Evolutionary conservation across 2,329 filamentous ascomycete genomes (phyloP).

Genomic region (Colletotrichum graminicola): DNA sequence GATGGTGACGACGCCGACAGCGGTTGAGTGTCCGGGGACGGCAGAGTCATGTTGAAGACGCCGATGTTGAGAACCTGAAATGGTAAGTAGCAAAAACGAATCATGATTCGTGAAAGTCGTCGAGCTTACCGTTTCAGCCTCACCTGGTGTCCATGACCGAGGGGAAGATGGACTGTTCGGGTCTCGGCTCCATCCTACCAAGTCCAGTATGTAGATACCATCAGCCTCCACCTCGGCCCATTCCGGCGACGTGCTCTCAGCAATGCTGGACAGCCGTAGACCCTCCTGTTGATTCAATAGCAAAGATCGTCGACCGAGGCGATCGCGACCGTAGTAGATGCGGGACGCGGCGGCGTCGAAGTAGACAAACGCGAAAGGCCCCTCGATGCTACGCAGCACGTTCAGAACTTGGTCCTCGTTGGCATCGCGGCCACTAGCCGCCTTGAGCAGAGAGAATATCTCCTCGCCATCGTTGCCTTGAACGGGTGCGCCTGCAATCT

Average conservation of each 20-base stretch:
- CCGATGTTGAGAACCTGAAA: constrained; percentile 67
- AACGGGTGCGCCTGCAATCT: constrained; percentile 69
- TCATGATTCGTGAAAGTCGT: constrained; percentile 14
- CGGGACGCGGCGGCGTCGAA: constrained; percentile 72
- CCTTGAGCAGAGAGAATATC: constrained; percentile 72
- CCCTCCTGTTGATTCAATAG: constrained; percentile 65
- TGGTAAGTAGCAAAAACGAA: constrained; percentile 56
- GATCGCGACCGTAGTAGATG: constrained; percentile 88
- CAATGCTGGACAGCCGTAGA: constrained; percentile 78
- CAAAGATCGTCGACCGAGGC: constrained; percentile 87
- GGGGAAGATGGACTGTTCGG: background rate
- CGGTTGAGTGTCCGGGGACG: constrained; percentile 49
- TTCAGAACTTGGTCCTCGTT: constrained; percentile 57
- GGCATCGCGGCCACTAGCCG: constrained; percentile 51
- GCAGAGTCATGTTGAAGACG: constrained; percentile 62
- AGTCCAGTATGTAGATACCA: constrained; percentile 78
- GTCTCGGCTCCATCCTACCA: constrained; percentile 51
- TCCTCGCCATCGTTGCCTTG: constrained; percentile 81
- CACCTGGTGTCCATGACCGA: constrained; percentile 49
- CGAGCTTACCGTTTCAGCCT: constrained; percentile 61
- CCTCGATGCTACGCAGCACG: constrained; percentile 73
- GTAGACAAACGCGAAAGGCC: constrained; percentile 92
- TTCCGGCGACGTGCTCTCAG: constrained; percentile 61
- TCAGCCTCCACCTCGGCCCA: constrained; percentile 89
- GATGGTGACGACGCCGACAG: constrained; percentile 56